These are phyloP conservation scores for Chloris gayana DNA, from an alignment of 176 grass and related monocot genomes.

Conservation along the genomic window DNA sequence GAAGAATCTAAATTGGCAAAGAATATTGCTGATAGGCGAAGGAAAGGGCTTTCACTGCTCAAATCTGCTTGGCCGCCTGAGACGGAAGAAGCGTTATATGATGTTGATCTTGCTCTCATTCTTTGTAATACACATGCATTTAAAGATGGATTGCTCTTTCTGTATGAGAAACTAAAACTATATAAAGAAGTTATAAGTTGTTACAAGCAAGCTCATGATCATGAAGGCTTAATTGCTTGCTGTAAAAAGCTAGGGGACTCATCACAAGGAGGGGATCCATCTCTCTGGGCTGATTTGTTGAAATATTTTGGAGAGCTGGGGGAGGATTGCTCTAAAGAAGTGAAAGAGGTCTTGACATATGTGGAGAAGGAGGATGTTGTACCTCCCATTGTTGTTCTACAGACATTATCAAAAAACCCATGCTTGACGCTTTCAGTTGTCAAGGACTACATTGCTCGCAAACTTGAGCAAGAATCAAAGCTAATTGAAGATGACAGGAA, in stretches of 20 bases:
- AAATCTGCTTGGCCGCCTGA: constrained; percentile 83
- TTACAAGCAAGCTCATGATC: constrained; percentile 96
- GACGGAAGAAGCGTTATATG: constrained; percentile 89
- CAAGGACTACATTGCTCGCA: constrained; percentile 95
- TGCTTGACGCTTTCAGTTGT: constrained; percentile 87
- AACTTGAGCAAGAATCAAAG: constrained; percentile 95
- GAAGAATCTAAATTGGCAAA: constrained; percentile 54
- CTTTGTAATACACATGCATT: constrained; percentile 90
- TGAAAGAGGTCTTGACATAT: constrained; percentile 92
- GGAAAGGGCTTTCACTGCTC: constrained; percentile 79
- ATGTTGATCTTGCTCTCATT: constrained; percentile 87
- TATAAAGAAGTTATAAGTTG: constrained; percentile 96
- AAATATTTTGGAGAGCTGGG: constrained; percentile 93
- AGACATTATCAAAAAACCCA: constrained; percentile 85
- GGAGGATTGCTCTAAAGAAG: constrained; percentile 96
- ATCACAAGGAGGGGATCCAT: constrained; percentile 79
- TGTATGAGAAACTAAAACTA: constrained; percentile 96
- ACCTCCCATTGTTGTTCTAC: constrained; percentile 88
- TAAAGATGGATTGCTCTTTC: constrained; percentile 85
- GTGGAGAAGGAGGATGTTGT: constrained; percentile 93
- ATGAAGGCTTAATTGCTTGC: constrained; percentile 93
- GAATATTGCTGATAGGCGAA: constrained; percentile 66
- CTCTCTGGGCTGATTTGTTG: constrained; percentile 91
- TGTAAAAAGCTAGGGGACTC: constrained; percentile 95
- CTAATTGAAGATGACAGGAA: constrained; percentile 90